Conservation (phyloP, 2,329 filamentous ascomycete species). For the Hypoxylon sp. region DNA sequence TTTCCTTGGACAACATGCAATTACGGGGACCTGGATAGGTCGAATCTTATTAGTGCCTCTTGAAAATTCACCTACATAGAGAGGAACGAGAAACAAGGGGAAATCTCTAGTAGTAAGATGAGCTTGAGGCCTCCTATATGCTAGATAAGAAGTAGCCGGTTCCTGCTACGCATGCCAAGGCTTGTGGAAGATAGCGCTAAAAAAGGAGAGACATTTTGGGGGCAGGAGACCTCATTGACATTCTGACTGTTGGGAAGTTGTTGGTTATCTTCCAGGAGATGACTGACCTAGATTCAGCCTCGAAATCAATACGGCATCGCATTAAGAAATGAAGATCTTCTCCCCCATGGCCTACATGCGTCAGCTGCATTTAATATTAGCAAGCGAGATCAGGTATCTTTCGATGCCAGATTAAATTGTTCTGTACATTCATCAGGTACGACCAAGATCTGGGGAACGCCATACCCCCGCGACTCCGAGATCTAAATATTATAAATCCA, state of each 20-base stretch:
- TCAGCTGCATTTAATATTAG: conserved; percentile 27
- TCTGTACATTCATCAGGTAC: conserved; percentile 22
- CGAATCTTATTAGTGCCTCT: background rate
- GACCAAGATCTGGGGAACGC: conserved; percentile 37
- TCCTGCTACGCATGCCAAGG: background rate
- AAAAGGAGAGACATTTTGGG: background rate
- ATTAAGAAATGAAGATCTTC: conserved; percentile 1
- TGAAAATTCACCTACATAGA: background rate
- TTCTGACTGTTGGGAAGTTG: background rate
- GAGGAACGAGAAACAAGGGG: background rate
- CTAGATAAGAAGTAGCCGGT: background rate
- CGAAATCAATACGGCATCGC: background rate
- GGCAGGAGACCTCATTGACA: background rate
- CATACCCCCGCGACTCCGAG: conserved; percentile 13
- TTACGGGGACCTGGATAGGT: conserved; percentile 21
- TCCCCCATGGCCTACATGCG: background rate
- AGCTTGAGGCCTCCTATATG: background rate
- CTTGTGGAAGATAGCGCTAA: background rate
- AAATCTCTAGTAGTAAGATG: background rate
- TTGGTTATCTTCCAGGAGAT: background rate
- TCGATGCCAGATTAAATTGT: conserved; percentile 36
- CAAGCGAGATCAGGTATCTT: conserved; percentile 39
- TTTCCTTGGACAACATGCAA: conserved; percentile 8
- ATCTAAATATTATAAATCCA: conserved; percentile 21
- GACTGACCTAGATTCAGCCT: background rate